Percentiles rank a stretch among this genome's conserved stretches.
phyloP scores from a whole-genome alignment of 1,139 yeast species.

The Geotrichum cucujoidarum region DNA sequence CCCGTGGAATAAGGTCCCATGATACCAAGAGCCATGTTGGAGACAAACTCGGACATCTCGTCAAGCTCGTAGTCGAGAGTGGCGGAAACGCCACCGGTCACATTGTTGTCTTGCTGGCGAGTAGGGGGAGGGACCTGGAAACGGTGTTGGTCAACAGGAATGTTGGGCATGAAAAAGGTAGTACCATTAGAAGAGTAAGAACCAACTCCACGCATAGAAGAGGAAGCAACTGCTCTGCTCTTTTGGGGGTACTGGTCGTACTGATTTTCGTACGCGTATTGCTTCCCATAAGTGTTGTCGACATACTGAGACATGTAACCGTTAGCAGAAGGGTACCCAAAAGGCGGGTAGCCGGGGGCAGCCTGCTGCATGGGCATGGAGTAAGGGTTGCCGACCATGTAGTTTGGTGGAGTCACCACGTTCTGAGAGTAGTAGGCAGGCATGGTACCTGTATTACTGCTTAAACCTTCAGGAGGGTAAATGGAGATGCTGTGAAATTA shows the following conservation, averaged over 20 bases:
- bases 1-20: conserved; percentile 34
- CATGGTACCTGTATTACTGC: conserved; percentile 19
- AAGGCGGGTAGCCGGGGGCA: conserved; percentile 11
- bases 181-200: conserved; percentile 28
- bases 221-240: conserved; percentile 11
- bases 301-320: conserved; percentile 14
- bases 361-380: conserved; percentile 10
- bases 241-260: conserved; percentile 16
- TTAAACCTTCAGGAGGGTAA: conserved; percentile 2
- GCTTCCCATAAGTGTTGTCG: conserved; percentile 10
- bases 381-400: conserved; percentile 17
- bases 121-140: conserved; percentile 24
- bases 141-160: conserved; percentile 26
- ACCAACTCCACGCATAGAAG: conserved; percentile 16
- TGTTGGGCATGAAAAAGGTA: conserved; percentile 27
- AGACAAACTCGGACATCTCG: conserved; percentile 70
- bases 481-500: neutral
- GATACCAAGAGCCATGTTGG: conserved; percentile 62
- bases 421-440: conserved; percentile 28
- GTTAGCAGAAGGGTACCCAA: conserved; percentile 9
- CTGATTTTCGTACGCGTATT: conserved; percentile 8
- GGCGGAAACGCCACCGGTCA: conserved; percentile 69
- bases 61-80: conserved; percentile 73
- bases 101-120: conserved; percentile 28
- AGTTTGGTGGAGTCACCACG: conserved; percentile 27